Evolutionary conservation across 129 eudicot genomes (phyloP), one percentile per base, ranked within the genome.

Genomic region (Chrysanthemum makinoi): DNA sequence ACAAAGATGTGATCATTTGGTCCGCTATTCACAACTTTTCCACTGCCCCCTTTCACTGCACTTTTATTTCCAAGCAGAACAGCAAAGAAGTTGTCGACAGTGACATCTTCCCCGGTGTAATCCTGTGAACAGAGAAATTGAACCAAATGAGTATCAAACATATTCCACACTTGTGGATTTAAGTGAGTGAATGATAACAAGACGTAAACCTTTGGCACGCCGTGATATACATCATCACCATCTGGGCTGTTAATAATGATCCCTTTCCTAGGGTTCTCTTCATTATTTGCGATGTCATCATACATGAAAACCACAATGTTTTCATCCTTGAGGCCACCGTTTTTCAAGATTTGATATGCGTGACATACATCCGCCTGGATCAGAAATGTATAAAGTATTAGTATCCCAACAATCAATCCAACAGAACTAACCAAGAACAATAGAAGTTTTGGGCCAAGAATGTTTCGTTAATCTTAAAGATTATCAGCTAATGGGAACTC

Each of bases 281-380:
- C 88, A 65, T 86, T 70, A 72, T 82, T 26, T 52, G 99, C 99
- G 65, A 94, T 94, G 80, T 94, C 99, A 65, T 94, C 97, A 57
- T 89, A 94, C 97, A 90, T 94, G 81, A 94, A 87, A 39, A 94
- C 96, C 43, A 94, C 68, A 68, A 94, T 94, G 51, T 94, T 89
- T 61, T 94, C 96, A 58, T 94, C 99, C 75, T 88, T 90, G 46
- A 94, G 71, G 62, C 99, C 97, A 24, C 97, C 97, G 52, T 76
- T 86, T 74, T 81, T 90, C 80, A 94, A 52, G 79, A 94, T 76
- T 83, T 87, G 97, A 58, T 94, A 90, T 12, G 96, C 96, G 35
- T 87, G 89, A 13, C 93, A 84, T 66, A 87, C 82, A 75, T 87
- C 93, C 8, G 93, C 82, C 93, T 87, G 79, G 33, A 73, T 18